Percentiles rank a stretch among this genome's conserved stretches.
phyloP scores from a whole-genome alignment of 169 alveolate genomes.

The Babesia caballi region DNA sequence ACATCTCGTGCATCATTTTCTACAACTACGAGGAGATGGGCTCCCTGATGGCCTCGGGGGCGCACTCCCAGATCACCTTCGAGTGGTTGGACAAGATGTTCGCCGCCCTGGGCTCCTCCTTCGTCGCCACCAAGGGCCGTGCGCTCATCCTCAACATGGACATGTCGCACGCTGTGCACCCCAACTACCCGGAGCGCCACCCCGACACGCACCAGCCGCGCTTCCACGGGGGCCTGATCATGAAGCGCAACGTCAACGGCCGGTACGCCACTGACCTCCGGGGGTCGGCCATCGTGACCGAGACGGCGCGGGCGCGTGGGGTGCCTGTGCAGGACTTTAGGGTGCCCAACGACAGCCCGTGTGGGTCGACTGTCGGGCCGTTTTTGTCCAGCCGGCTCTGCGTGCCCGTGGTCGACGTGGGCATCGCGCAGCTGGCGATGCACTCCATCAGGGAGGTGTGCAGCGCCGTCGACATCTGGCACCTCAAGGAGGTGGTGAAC shows the following conservation, averaged over 20 bases:
- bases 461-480: slow-evolving; percentile 64
- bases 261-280: slow-evolving; percentile 90
- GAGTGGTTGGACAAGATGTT: slow-evolving; percentile 59
- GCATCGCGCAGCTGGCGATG: slow-evolving; percentile 94
- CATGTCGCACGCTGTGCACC: slow-evolving; percentile 96
- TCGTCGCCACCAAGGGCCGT: slow-evolving; percentile 26
- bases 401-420: slow-evolving; percentile 90
- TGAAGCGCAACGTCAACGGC: slow-evolving; percentile 87
- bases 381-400: slow-evolving; percentile 88
- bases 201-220: slow-evolving; percentile 84
- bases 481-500: slow-evolving; percentile 45
- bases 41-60: slow-evolving; percentile 69
- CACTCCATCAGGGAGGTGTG: slow-evolving; percentile 92
- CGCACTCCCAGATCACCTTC: slow-evolving; percentile 63
- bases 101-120: slow-evolving; percentile 27
- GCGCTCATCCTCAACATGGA: slow-evolving; percentile 61
- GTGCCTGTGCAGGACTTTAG: slow-evolving; percentile 89
- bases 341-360: slow-evolving; percentile 90
- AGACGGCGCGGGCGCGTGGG: slow-evolving; percentile 73
- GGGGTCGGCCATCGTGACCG: slow-evolving; percentile 80
- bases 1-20: slow-evolving; percentile 17
- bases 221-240: slow-evolving; percentile 89
- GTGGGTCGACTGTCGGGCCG: slow-evolving; percentile 97
- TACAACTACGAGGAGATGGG: slow-evolving; percentile 74
- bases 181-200: slow-evolving; percentile 93